These are phyloP conservation scores for Ogataea philodendri DNA, from an alignment of 805 yeast genomes.

Conservation along the genomic window DNA sequence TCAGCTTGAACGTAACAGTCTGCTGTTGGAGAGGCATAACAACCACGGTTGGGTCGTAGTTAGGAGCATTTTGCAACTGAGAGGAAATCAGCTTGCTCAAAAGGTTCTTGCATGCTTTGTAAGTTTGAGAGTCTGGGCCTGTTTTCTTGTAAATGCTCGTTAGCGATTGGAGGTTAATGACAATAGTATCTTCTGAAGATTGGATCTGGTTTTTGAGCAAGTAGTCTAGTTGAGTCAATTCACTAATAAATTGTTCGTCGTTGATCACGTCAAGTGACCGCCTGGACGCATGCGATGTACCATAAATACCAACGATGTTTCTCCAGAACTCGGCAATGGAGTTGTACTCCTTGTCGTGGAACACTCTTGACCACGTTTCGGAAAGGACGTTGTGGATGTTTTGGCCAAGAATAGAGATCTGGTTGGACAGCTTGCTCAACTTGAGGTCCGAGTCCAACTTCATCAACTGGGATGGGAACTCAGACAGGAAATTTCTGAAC, in stretches of 20 bases:
- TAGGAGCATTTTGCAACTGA: conserved; percentile 17
- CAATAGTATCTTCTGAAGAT: conserved; percentile 28
- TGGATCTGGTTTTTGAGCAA: conserved; percentile 30
- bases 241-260: conserved; percentile 48
- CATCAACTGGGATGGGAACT: conserved; percentile 25
- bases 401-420: conserved; percentile 26
- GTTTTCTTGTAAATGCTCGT: conserved; percentile 41
- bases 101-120: conserved; percentile 37
- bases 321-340: conserved; percentile 40
- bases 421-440: conserved; percentile 27
- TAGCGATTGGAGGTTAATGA: conserved; percentile 44
- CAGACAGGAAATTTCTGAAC: conserved; percentile 25
- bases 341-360: conserved; percentile 29
- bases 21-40: conserved; percentile 34
- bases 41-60: conserved; percentile 31
- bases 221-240: conserved; percentile 46
- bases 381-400: conserved; percentile 13
- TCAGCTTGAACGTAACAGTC: conserved; percentile 18
- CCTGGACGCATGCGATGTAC: conserved; percentile 18
- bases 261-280: conserved; percentile 36
- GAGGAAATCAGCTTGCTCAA: conserved; percentile 32
- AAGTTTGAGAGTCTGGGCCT: conserved; percentile 43
- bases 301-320: conserved; percentile 27
- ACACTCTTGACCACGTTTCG: conserved; percentile 28
- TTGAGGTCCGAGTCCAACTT: conserved; percentile 15